These are phyloP conservation scores for Monosporascus sp. DNA, from an alignment of 2,329 filamentous ascomycete genomes.

Conservation along the genomic window DNA sequence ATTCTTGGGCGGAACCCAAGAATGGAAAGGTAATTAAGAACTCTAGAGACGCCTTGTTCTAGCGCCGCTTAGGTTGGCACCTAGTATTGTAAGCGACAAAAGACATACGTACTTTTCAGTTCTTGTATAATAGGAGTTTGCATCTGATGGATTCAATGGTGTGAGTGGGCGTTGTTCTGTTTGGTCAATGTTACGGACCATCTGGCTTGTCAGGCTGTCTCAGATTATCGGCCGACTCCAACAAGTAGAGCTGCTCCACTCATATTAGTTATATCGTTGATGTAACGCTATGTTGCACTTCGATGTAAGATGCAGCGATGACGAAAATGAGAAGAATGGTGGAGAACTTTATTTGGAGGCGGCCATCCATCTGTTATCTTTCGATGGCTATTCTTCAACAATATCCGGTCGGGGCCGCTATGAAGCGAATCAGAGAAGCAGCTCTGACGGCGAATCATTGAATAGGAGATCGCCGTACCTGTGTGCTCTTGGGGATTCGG, in stretches of 20 bases:
- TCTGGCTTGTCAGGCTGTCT: neutral
- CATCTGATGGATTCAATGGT: neutral
- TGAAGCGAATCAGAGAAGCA: no score
- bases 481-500: no score
- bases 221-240: neutral
- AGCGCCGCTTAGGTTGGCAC: neutral
- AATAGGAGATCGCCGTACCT: no score
- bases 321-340: no score
- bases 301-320: no score
- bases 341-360: no score
- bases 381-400: no score
- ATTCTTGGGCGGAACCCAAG: neutral
- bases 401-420: no score
- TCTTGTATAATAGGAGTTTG: neutral
- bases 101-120: neutral
- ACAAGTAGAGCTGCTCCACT: neutral
- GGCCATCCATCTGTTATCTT: no score
- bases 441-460: no score
- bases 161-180: neutral
- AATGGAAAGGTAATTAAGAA: neutral
- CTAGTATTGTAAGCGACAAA: neutral
- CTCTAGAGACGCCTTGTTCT: neutral
- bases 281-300: no score
- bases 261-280: neutral
- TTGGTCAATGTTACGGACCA: neutral